A percentile compares a stretch with the other conserved stretches of the same genome.
These are phyloP conservation scores for Cyclotella distinguenda DNA, from an alignment of 108 stramenopile species.

Conservation along the genomic window DNA sequence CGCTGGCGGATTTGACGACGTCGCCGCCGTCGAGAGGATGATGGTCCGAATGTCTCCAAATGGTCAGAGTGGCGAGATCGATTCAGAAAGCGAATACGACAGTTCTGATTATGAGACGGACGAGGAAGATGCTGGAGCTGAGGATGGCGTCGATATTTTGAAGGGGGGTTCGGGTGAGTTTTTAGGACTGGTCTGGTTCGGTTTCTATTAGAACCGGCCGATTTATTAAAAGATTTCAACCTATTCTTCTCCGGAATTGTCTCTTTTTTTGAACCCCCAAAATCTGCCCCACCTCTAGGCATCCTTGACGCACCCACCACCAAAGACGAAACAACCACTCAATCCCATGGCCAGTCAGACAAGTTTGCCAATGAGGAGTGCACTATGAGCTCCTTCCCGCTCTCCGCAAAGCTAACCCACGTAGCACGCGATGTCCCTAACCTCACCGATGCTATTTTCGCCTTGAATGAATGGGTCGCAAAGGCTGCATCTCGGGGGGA, in stretches of 20 bases:
- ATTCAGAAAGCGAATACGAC: background rate
- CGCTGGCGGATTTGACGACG: constrained; percentile 10
- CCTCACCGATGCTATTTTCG: constrained; percentile 14
- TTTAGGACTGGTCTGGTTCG: background rate
- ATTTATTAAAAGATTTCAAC: constrained; percentile 1
- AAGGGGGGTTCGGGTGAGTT: constrained; percentile 6
- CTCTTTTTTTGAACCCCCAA: background rate
- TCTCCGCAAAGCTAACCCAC: background rate
- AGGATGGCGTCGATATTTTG: background rate
- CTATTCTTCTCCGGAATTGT: background rate
- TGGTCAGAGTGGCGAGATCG: no score
- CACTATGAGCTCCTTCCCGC: background rate
- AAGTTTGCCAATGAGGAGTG: background rate
- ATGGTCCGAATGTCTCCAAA: background rate
- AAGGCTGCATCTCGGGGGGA: constrained; percentile 8
- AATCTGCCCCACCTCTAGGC: background rate
- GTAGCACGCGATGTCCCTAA: constrained; percentile 6
- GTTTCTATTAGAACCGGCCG: background rate
- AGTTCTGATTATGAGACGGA: background rate
- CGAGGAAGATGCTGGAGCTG: background rate
- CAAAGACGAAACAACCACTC: no score
- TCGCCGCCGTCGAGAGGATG: constrained; percentile 1
- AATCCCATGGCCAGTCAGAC: background rate
- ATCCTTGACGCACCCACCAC: background rate
- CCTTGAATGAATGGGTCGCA: constrained; percentile 12